Evolutionary conservation across 2,329 filamentous ascomycete species (phyloP).

Genomic region (Rutstroemia sydowiana): DNA sequence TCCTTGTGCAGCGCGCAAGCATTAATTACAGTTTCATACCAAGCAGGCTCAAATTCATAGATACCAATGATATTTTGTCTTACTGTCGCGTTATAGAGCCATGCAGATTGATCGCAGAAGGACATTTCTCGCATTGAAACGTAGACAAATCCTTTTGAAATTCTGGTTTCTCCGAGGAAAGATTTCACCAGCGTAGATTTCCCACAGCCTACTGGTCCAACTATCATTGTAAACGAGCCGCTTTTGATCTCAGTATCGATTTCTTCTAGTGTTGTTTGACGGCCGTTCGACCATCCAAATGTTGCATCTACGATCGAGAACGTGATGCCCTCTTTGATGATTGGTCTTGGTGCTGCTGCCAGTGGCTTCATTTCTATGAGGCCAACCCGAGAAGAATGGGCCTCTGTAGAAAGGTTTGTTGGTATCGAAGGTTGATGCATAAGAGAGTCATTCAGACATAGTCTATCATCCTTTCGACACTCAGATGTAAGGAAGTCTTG

Average conservation of each 20-base stretch:
- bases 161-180: slow-evolving; percentile 23
- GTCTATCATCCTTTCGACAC: neutral
- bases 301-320: neutral
- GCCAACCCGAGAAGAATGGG: no score
- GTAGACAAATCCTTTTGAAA: slow-evolving; percentile 12
- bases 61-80: slow-evolving; percentile 34
- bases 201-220: slow-evolving; percentile 29
- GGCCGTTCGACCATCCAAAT: neutral
- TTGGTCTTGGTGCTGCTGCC: neutral
- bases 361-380: no score
- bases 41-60: slow-evolving; percentile 22
- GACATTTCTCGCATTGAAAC: slow-evolving; percentile 23
- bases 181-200: slow-evolving; percentile 26
- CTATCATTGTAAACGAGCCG: slow-evolving; percentile 19
- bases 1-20: slow-evolving; percentile 24
- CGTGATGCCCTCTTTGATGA: neutral
- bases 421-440: no score
- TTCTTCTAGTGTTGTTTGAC: slow-evolving; percentile 7
- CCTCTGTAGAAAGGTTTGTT: no score
- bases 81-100: slow-evolving; percentile 37
- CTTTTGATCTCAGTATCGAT: slow-evolving; percentile 13
- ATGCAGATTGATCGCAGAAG: slow-evolving; percentile 39
- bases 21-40: slow-evolving; percentile 21
- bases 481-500: slow-evolving; percentile 21
- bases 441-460: neutral